Base-by-base conservation (phyloP, 176 grass and related monocot genomes). In the Cenchrus americanus region DNA sequence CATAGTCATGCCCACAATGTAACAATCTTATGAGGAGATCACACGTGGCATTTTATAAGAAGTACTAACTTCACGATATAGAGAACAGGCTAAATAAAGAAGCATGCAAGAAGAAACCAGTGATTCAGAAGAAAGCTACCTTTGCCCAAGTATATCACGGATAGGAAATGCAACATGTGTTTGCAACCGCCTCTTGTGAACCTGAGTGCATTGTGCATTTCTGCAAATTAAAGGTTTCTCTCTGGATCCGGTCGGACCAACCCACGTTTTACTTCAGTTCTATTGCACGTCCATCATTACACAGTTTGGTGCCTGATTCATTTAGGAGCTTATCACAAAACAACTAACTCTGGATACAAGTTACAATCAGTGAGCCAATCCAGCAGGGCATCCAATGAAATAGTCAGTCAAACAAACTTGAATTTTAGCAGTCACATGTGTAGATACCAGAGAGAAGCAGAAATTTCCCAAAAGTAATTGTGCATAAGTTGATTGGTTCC, bases 1-100 rank as follows among this genome's bases (percentile, higher is more conserved):
- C 26, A 82, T 37, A 76, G 14, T 76, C 49, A 66, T 9, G 17
- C 42, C 48, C 62, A 75, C n/a, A 13, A 65, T 55, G 24, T 47
- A 81, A 66, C 22, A 30, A 71, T 85, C 14, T 52, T 50, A 52
- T 41, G 53, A 42, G 53, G 49, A 84, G 44, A 71, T 64, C 55
- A 80, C 50, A 86, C 47, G 22, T 54, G 15, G n/a, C 32, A 73
- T 43, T 34, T 53, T 66, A 52, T 13, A 26, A 47, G 22, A 53
- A 54, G 9, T 49, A 10, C 10, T 43, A 8, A 14, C 10, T 47
- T 47, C 53, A 21, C 60, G 17, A 50, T 65, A n/a, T 74, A 65
- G 7, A 43, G 64, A 12, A 65, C 14, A 80, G 8, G 1, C 4
- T 17, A 66, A 66, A 73, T 10, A 48, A 27, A 74, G 34, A 80